Conservation (phyloP, 805 yeast species). For the Cyberlindnera petersonii region DNA sequence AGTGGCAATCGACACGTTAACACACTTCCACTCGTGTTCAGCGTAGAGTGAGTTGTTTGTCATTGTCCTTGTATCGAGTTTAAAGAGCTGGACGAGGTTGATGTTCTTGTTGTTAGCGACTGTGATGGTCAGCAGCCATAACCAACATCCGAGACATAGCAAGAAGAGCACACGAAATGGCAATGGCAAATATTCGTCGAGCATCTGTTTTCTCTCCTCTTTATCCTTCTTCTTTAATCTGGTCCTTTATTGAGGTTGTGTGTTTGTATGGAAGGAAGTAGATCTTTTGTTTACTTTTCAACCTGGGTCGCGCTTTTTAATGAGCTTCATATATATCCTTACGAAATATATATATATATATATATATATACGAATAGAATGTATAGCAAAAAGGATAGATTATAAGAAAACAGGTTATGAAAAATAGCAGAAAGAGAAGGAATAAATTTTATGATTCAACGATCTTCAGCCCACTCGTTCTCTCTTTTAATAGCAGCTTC, state of each 20-base stretch:
- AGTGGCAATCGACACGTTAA: constrained; percentile 7
- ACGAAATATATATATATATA: too few relatives aligned
- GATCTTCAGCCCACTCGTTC: constrained; percentile 89
- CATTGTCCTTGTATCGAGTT: constrained; percentile 9
- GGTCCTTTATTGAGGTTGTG: not conserved
- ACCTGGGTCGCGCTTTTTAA: too few relatives aligned
- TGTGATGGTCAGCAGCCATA: constrained; percentile 10
- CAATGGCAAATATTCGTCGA: constrained; percentile 14
- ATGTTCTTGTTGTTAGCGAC: constrained; percentile 4
- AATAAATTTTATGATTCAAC: constrained; percentile 33
- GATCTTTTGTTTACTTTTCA: too few relatives aligned
- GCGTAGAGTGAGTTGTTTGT: not conserved
- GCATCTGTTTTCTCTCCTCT: not conserved
- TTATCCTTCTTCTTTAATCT: not conserved
- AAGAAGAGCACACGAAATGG: constrained; percentile 13
- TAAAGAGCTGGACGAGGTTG: constrained; percentile 12
- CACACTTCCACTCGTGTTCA: constrained; percentile 4
- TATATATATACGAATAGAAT: too few relatives aligned
- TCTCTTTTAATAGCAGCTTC: constrained; percentile 85
- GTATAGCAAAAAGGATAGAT: not conserved
- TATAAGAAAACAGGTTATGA: not conserved
- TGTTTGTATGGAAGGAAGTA: too few relatives aligned
- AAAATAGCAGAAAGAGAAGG: not conserved
- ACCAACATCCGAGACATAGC: constrained; percentile 12
- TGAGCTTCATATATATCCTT: too few relatives aligned